Evolutionary conservation across 73 alveolate species (phyloP), one percentile per base, ranked within the genome.

Genomic region (Stentor coeruleus): DNA sequence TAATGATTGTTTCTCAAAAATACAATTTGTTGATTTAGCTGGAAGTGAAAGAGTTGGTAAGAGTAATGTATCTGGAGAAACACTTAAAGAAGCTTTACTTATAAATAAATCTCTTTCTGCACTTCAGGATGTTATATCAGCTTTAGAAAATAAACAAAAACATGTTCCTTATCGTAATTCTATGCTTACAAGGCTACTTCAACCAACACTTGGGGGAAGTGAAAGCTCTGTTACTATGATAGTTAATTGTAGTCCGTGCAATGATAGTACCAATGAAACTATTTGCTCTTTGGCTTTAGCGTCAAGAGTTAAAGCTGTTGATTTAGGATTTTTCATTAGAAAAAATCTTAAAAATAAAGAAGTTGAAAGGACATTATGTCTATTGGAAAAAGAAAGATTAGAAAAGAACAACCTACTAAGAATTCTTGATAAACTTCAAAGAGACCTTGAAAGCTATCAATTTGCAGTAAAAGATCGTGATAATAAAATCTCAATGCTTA

Each of bases 1-100:
- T 1, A 57, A 30, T 30, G 35, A 30, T 30, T 36, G 28, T 2
- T 1, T 2, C 0, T 4, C 83, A 38, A 77, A 31, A 58, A 6
- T 77, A 35, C 77, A 41, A 41, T 41, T 91, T n/a, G 95, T 95
- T 3, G 98, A 95, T 84, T 82, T 95, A 39, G 99, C 99, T 39
- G 99, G 99, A 37, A 92, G 97, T 84, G 99, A 95, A 85, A 90
- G 95, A 82, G 84, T 93, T 30, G 81, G 84, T 28, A 87, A 91
- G 76, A 77, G 95, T 37, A 83, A 84, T 35, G 91, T 85, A 35
- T 91, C 85, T 38, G 95, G 91, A 3, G 93, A 85, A 11, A 84
- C 96, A 75, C 84, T 86, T 49, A 89, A 89, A 85, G 95, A 89
- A 82, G 81, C 95, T 38, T 81, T 89, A 4, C 77, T 59, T 40